A percentile compares a stretch with the other conserved stretches of the same genome.
Evolutionary conservation across 2,329 filamentous ascomycete genomes (phyloP).

Genomic region (Fusarium temperatum): DNA sequence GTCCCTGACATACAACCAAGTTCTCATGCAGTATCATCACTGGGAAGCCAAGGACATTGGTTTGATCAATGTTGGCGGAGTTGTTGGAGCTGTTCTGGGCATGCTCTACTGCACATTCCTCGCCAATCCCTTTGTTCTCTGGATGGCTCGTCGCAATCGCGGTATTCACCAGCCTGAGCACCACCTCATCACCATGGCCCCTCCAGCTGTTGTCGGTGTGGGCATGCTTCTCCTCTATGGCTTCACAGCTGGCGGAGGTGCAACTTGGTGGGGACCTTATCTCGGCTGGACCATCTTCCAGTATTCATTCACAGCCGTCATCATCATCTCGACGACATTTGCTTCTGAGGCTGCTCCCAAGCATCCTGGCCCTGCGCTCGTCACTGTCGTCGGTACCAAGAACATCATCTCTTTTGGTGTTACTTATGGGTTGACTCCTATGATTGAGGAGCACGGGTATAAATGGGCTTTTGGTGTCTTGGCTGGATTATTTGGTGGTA

Average conservation of each 20-base stretch:
- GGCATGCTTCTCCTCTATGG: conserved; percentile 25
- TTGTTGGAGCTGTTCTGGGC: not conserved
- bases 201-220: conserved; percentile 20
- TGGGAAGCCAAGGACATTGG: conserved; percentile 11
- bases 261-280: conserved; percentile 14
- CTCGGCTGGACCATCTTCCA: conserved; percentile 17
- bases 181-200: conserved; percentile 21
- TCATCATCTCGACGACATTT: conserved; percentile 9
- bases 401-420: conserved; percentile 13
- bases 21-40: conserved; percentile 4
- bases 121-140: conserved; percentile 6
- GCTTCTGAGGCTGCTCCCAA: conserved; percentile 14
- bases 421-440: conserved; percentile 1
- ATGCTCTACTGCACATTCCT: conserved; percentile 18
- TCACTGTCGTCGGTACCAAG: conserved; percentile 12
- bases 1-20: conserved; percentile 9
- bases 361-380: conserved; percentile 7
- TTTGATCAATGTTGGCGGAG: conserved; percentile 1
- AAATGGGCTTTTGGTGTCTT: conserved; percentile 4
- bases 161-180: conserved; percentile 28
- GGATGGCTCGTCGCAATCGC: conserved; percentile 21
- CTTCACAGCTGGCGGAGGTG: not conserved
- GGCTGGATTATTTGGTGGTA: conserved; percentile 15
- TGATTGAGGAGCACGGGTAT: conserved; percentile 3
- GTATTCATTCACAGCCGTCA: conserved; percentile 3